Conservation (phyloP, 169 alveolate species). For the Plasmodium gonderi region DNA sequence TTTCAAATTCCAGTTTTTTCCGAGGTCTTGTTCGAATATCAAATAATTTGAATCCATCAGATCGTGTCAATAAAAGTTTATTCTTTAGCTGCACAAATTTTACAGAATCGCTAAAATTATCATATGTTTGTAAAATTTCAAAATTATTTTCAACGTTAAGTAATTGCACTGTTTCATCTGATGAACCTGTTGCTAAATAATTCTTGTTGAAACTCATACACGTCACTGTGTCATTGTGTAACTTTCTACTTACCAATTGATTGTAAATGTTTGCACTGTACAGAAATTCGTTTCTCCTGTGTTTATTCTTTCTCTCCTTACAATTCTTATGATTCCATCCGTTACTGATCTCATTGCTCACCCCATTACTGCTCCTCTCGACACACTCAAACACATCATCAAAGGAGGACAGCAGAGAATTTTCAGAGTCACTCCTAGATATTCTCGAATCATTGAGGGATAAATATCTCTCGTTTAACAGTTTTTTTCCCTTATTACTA, state of each 20-base stretch:
- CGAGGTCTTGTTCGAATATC: conserved; percentile 74
- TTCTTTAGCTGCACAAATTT: conserved; percentile 21
- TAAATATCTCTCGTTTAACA: background rate
- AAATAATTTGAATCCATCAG: conserved; percentile 63
- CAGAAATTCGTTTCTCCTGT: background rate
- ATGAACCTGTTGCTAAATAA: conserved; percentile 78
- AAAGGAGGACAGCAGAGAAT: conserved; percentile 35
- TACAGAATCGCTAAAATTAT: conserved; percentile 10
- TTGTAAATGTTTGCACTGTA: background rate
- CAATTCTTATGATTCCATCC: background rate
- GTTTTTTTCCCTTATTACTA: background rate
- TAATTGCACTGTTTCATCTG: conserved; percentile 82
- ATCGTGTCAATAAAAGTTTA: conserved; percentile 16
- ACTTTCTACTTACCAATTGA: conserved; percentile 16
- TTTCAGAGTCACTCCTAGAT: background rate
- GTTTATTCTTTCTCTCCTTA: background rate
- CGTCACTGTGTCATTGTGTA: conserved; percentile 79
- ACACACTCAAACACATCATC: conserved; percentile 27
- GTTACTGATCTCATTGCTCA: too few species aligned
- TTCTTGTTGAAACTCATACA: conserved; percentile 73
- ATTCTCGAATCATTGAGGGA: background rate
- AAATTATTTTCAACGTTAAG: conserved; percentile 75
- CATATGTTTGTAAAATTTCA: conserved; percentile 54
- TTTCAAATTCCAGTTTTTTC: conserved; percentile 30
- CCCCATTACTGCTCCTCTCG: too few species aligned